Evolutionary conservation across 1,139 yeast species (phyloP), one percentile per base, ranked within the genome.

Genomic region (Zygosaccharomyces sapae): DNA sequence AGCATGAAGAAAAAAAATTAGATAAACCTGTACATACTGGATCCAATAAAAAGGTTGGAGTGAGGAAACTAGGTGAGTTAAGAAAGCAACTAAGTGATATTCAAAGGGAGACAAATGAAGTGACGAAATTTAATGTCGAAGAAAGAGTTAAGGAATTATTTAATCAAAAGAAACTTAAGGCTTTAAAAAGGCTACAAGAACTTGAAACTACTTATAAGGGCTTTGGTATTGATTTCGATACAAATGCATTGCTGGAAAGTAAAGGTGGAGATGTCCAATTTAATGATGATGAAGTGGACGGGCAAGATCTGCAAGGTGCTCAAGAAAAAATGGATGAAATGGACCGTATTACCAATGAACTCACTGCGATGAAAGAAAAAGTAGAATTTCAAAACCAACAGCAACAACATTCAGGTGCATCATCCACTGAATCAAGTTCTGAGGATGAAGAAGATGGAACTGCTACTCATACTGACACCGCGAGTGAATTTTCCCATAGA

Each of bases 21-120:
- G 59, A 55, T 36, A 56, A 68, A 3, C 61, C 63, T 10, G 52
- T 56, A 25, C 39, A 40, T 33, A 37, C 49, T 9, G 52, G 55
- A 33, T 50, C 61, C 25, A 67, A 63, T 12, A 76, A 72, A 49
- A 33, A 38, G 8, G 27, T 34, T 16, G 33, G 34, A 9, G 57
- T 70, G 5, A 62, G 62, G 19, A 73, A 72, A 41, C 56, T 85
- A 43, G 77, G 76, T 46, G 68, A 68, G 10, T 68, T 85, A 43
- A 72, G 86, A 52, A 74, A 75, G 52, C 80, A 80, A 55, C 66
- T 85, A 37, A 74, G 82, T 4, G 73, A 75, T 7, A 69, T 85
- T 38, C 92, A 85, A 63, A 74, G 74, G 45, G 90, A 85, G 61
- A 81, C 89, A 1, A 85, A 85, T 62, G 87, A 81, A 55, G 80